Base-by-base conservation (phyloP, 2,329 filamentous ascomycete species). In the Ramularia endophylla region DNA sequence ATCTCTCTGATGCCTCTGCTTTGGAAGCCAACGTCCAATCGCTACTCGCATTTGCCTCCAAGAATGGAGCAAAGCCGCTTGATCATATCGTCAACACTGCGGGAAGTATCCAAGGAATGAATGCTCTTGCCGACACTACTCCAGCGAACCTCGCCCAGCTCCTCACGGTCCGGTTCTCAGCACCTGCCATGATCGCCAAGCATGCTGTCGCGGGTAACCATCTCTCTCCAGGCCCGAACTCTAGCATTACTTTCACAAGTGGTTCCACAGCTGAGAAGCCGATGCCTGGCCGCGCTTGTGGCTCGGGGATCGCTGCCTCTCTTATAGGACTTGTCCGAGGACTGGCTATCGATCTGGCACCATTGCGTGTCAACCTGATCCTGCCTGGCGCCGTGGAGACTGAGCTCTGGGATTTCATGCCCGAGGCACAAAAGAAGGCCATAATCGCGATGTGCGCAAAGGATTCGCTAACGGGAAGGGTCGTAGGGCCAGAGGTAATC, bases 291-390 rank as follows among this genome's bases (percentile, higher is more conserved):
- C 77, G 71, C 70, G 58, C 62, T 8, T 57, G 75, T n/a, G 44
- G 73, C 1, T 64, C 66, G 0, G 59, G 60, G 2, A 70, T 67
- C 33, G 66, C 64, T 0, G 65, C 70, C 0, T 75, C 68, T 0
- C 44, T 73, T 3, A 63, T 74, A 38, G 66, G 69, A 3, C 64
- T 80, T 50, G 65, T 68, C 3, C 67, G 72, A 2, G 69, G 65
- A 2, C 60, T 83, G 15, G 78, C 78, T 1, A 50, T 81, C n/a
- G 78, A 82, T 50, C 54, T 83, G 39, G 69, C 67, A 41, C 79
- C 79, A 0, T 57, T 81, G 8, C 63, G 80, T 3, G 78, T 81
- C 25, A 83, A 83, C 52, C 54, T 68, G 1, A 74, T 83, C 2
- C 65, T 61, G 38, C 75, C 77, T 0, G 79, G 78, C 0, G 61